These are phyloP conservation scores for Aurifilum marmelostoma DNA, from an alignment of 2,329 filamentous ascomycete species.

Conservation along the genomic window DNA sequence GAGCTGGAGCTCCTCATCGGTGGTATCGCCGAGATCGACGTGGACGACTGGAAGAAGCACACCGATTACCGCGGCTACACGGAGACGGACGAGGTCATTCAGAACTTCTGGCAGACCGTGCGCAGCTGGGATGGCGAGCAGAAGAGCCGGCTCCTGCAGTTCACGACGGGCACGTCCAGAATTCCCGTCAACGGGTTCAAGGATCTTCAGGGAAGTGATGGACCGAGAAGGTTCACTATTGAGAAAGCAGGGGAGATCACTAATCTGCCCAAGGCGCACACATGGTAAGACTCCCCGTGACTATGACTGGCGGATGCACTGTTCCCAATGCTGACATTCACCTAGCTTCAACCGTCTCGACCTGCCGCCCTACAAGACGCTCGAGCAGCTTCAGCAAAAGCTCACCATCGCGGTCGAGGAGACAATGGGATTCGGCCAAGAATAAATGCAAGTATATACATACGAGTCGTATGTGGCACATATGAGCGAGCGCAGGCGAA, in stretches of 20 bases:
- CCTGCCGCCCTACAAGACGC: constrained; percentile 86
- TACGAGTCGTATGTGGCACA: not conserved
- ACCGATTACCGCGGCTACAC: constrained; percentile 99
- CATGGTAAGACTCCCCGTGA: constrained; percentile 71
- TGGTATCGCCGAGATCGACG: constrained; percentile 99
- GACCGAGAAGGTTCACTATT: constrained; percentile 93
- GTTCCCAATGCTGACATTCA: not conserved
- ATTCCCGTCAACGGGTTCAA: constrained; percentile 99
- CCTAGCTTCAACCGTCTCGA: constrained; percentile 94
- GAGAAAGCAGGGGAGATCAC: constrained; percentile 92
- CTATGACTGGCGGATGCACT: not conserved
- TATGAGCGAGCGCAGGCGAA: not conserved
- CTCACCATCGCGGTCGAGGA: constrained; percentile 97
- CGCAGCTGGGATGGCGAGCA: constrained; percentile 97
- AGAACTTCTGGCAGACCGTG: constrained; percentile 98
- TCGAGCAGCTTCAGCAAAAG: constrained; percentile 85
- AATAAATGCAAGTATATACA: constrained; percentile 57
- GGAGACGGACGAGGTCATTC: constrained; percentile 94
- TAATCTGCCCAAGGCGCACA: constrained; percentile 95
- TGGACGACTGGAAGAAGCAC: constrained; percentile 99
- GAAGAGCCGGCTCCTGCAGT: constrained; percentile 93
- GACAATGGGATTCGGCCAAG: constrained; percentile 97
- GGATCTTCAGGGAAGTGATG: constrained; percentile 95
- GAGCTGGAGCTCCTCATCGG: constrained; percentile 96
- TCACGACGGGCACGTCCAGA: constrained; percentile 94